phyloP scores from a whole-genome alignment of 1,139 yeast species.

The Scheffersomyces quercinus region DNA sequence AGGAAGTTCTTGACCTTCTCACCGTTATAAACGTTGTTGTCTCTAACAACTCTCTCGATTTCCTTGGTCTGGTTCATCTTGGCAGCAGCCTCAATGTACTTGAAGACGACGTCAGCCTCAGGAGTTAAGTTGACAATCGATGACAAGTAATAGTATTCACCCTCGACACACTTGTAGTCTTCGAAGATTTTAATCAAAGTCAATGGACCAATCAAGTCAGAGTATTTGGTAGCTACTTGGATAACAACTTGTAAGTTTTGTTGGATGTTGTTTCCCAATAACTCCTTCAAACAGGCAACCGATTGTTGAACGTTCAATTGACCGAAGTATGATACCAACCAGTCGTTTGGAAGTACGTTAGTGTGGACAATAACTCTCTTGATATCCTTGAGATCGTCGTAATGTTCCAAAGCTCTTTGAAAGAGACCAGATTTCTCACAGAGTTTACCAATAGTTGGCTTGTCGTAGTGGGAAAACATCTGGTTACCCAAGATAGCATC shows the following conservation, averaged over 20 bases:
- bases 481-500: constrained; percentile 96
- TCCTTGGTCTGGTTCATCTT: constrained; percentile 87
- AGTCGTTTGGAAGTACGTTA: constrained; percentile 81
- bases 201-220: constrained; percentile 87
- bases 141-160: constrained; percentile 89
- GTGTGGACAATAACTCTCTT: constrained; percentile 94
- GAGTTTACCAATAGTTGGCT: constrained; percentile 85
- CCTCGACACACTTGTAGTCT: constrained; percentile 89
- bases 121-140: constrained; percentile 92
- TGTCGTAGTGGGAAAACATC: constrained; percentile 95
- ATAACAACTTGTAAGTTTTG: constrained; percentile 91
- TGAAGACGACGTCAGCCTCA: constrained; percentile 93
- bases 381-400: constrained; percentile 91
- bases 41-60: constrained; percentile 93
- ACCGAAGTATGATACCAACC: constrained; percentile 93
- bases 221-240: constrained; percentile 95
- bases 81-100: constrained; percentile 94
- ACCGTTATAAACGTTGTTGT: constrained; percentile 91
- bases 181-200: constrained; percentile 88
- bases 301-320: constrained; percentile 94
- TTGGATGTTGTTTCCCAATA: constrained; percentile 77
- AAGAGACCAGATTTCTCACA: constrained; percentile 93
- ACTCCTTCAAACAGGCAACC: constrained; percentile 81
- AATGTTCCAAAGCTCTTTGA: constrained; percentile 95
- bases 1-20: constrained; percentile 96